Conservation (phyloP, 768 basidiomycete genomes). For the Boletus rubescentipes region DNA sequence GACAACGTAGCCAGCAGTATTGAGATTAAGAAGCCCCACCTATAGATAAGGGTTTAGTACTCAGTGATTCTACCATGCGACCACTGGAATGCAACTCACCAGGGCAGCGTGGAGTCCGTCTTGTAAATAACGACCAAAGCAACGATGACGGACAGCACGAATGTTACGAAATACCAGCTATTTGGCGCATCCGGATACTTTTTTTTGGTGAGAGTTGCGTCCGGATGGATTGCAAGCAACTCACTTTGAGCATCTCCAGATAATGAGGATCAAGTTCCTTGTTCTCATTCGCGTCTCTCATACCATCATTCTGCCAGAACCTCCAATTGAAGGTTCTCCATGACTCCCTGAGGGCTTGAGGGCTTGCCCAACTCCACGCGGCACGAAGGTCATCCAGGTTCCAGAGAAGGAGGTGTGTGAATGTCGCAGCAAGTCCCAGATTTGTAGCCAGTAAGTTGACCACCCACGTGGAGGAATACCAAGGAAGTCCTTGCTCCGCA, state of each 20-base stretch:
- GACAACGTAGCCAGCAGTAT: slow-evolving; percentile 51
- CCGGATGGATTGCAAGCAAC: slow-evolving; percentile 15
- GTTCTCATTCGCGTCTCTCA: slow-evolving; percentile 31
- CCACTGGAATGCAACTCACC: slow-evolving; percentile 28
- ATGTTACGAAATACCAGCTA: slow-evolving; percentile 33
- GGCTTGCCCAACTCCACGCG: slow-evolving; percentile 47
- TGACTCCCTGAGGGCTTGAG: slow-evolving; percentile 23
- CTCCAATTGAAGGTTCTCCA: slow-evolving; percentile 35
- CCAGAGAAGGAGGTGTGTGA: slow-evolving; percentile 54
- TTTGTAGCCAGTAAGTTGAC: slow-evolving; percentile 21
- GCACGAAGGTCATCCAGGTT: slow-evolving; percentile 48
- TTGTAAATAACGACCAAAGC: slow-evolving; percentile 56
- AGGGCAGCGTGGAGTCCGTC: slow-evolving; percentile 53
- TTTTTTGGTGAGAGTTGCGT: background rate
- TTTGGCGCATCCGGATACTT: slow-evolving; percentile 38
- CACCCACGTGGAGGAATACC: slow-evolving; percentile 29
- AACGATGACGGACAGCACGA: slow-evolving; percentile 40
- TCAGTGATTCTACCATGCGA: background rate
- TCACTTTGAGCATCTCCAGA: slow-evolving; percentile 46
- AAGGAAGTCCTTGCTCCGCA: slow-evolving; percentile 37
- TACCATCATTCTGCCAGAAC: slow-evolving; percentile 34
- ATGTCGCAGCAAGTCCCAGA: slow-evolving; percentile 43
- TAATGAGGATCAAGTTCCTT: slow-evolving; percentile 54
- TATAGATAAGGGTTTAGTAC: background rate
- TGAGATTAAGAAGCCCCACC: slow-evolving; percentile 51